Evolutionary conservation across 371 early-diverging fungal species (phyloP).

Genomic region (Apophysomyces variabilis): DNA sequence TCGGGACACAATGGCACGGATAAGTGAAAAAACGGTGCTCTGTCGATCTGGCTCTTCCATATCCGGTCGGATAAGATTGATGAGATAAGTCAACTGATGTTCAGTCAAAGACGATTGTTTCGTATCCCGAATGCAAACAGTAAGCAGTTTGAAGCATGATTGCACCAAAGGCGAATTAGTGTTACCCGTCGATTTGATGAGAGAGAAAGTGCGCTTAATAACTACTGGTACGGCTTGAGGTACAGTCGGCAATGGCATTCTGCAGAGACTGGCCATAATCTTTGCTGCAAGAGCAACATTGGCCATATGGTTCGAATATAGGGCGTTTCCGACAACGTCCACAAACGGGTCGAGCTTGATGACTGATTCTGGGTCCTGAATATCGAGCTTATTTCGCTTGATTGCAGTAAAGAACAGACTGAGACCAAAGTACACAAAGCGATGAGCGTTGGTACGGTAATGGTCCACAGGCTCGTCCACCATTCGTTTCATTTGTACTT

Average conservation of each 20-base stretch:
- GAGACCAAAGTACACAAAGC: conserved; percentile 93
- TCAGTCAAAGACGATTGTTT: conserved; percentile 65
- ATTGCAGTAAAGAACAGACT: conserved; percentile 72
- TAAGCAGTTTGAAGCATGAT: conserved; percentile 79
- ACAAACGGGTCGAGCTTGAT: conserved; percentile 82
- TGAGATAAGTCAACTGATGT: conserved; percentile 76
- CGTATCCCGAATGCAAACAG: conserved; percentile 75
- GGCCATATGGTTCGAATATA: conserved; percentile 79
- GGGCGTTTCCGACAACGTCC: conserved; percentile 75
- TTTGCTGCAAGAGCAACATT: conserved; percentile 74
- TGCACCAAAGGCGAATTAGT: conserved; percentile 80
- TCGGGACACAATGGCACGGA: conserved; percentile 85
- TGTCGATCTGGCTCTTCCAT: conserved; percentile 88
- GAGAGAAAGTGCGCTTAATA: conserved; percentile 74
- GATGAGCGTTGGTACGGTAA: conserved; percentile 80
- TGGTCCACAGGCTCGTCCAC: conserved; percentile 57
- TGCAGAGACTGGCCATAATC: conserved; percentile 69
- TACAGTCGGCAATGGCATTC: conserved; percentile 73
- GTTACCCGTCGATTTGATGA: conserved; percentile 68
- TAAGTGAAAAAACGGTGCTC: conserved; percentile 80
- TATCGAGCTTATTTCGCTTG: conserved; percentile 69
- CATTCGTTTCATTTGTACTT: conserved; percentile 74
- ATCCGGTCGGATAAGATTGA: conserved; percentile 85
- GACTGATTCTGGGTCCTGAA: conserved; percentile 55
- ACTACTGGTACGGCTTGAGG: conserved; percentile 69